A percentile compares a stretch with the other conserved stretches of the same genome.
Conservation (phyloP, 805 yeast species). For the Cyberlindnera galapagoensis region DNA sequence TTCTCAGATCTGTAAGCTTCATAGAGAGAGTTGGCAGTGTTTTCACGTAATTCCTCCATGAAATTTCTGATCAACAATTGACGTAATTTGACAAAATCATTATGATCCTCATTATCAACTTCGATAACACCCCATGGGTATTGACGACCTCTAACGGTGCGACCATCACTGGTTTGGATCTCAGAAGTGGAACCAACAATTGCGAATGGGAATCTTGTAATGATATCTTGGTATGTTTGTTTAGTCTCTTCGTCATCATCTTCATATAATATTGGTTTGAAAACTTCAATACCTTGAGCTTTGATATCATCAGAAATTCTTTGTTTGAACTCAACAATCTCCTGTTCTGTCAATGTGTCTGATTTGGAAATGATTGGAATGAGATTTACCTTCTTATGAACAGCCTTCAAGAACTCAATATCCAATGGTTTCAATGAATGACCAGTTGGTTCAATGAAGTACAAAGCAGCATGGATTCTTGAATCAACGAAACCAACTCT, state of each 20-base stretch:
- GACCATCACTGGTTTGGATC: conserved; percentile 66
- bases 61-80: conserved; percentile 84
- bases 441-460: conserved; percentile 96
- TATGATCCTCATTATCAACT: conserved; percentile 89
- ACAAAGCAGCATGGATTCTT: conserved; percentile 88
- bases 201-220: conserved; percentile 81
- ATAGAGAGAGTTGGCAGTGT: conserved; percentile 67
- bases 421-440: conserved; percentile 88
- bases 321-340: conserved; percentile 66
- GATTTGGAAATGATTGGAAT: conserved; percentile 94
- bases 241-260: conserved; percentile 82
- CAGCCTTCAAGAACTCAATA: conserved; percentile 77
- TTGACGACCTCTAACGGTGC: conserved; percentile 79
- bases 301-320: conserved; percentile 73
- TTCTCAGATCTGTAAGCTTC: conserved; percentile 88
- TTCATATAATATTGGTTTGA: conserved; percentile 72
- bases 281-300: conserved; percentile 66
- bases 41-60: conserved; percentile 89
- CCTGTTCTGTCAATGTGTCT: conserved; percentile 87
- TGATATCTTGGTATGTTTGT: conserved; percentile 56
- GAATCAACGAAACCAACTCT: conserved; percentile 68
- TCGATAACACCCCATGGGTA: conserved; percentile 98
- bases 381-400: conserved; percentile 87
- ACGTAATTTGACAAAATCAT: conserved; percentile 85
- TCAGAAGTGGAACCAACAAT: conserved; percentile 83